These are phyloP conservation scores for Globisporangium paddicum DNA, from an alignment of 352 stramenopile genomes.

Conservation along the genomic window DNA sequence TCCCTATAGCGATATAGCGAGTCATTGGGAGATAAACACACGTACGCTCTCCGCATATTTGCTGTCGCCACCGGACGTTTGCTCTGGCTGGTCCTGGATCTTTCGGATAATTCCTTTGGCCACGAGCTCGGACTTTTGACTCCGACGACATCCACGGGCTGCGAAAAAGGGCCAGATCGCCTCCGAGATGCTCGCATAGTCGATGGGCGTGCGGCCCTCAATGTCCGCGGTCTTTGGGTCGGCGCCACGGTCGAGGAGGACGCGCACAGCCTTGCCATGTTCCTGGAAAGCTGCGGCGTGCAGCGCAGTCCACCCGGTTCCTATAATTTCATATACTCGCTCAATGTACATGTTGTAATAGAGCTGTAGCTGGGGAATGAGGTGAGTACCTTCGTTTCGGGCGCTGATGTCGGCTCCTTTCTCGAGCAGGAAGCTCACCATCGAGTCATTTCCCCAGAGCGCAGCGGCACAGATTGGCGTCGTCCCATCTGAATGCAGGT, in stretches of 20 bases:
- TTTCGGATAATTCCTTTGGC: constrained; percentile 65
- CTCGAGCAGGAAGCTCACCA: constrained; percentile 57
- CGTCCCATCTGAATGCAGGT: constrained; percentile 41
- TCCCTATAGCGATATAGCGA: too few relatives aligned
- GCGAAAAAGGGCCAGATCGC: constrained; percentile 70
- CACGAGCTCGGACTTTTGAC: constrained; percentile 49
- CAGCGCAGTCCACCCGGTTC: constrained; percentile 59
- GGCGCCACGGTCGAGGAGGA: constrained; percentile 42
- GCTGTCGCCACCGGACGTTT: constrained; percentile 22
- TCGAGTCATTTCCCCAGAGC: constrained; percentile 59
- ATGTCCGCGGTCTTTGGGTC: constrained; percentile 38
- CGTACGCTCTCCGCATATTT: constrained; percentile 26
- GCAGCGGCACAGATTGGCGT: constrained; percentile 55
- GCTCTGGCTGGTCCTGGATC: constrained; percentile 48
- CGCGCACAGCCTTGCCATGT: constrained; percentile 53
- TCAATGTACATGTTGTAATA: neutral
- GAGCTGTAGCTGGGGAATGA: neutral
- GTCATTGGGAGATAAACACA: too few relatives aligned
- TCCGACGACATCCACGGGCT: constrained; percentile 48
- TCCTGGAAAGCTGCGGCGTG: constrained; percentile 66
- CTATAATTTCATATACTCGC: constrained; percentile 13
- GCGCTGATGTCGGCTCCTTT: constrained; percentile 45
- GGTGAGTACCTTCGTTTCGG: constrained; percentile 46
- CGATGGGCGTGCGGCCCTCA: constrained; percentile 44
- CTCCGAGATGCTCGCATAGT: constrained; percentile 72